These are phyloP conservation scores for Leishmania lainsoni DNA, from an alignment of 208 protist genomes.

Conservation along the genomic window DNA sequence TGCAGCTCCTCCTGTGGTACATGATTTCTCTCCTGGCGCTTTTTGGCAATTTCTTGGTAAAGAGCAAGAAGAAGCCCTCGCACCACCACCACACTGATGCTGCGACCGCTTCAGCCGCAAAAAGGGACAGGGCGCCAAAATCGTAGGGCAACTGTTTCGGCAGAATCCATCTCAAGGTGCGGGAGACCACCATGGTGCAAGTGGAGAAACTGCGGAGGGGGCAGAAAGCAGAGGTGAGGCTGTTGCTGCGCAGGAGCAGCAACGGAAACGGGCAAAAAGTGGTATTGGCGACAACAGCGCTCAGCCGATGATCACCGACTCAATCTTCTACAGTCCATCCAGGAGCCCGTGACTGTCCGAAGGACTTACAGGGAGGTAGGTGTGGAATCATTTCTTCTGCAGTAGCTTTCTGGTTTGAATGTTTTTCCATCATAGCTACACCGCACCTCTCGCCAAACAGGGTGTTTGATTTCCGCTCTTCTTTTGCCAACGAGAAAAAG, in stretches of 20 bases:
- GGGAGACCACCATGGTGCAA: conserved; percentile 19
- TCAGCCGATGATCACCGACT: conserved; percentile 6
- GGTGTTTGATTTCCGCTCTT: background rate
- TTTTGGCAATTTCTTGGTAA: conserved; percentile 78
- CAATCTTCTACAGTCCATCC: background rate
- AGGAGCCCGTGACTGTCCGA: background rate
- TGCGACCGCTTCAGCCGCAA: background rate
- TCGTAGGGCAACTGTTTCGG: background rate
- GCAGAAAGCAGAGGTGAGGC: conserved; percentile 1
- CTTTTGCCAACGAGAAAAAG: background rate
- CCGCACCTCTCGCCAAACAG: background rate
- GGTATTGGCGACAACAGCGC: background rate
- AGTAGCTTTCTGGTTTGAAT: background rate
- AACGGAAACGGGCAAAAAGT: conserved; percentile 8
- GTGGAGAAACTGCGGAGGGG: background rate
- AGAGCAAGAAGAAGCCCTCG: conserved; percentile 28
- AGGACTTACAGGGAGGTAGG: too few relatives aligned
- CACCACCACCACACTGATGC: conserved; percentile 9
- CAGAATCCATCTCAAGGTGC: conserved; percentile 7
- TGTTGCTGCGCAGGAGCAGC: background rate
- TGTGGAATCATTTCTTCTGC: background rate
- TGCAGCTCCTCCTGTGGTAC: conserved; percentile 75
- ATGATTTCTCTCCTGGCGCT: conserved; percentile 76
- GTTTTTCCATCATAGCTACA: background rate
- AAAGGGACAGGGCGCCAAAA: background rate